Percentiles rank a stretch among this genome's conserved stretches.
phyloP scores from a whole-genome alignment of 805 yeast genomes.

The Wickerhamomyces silvicola region DNA sequence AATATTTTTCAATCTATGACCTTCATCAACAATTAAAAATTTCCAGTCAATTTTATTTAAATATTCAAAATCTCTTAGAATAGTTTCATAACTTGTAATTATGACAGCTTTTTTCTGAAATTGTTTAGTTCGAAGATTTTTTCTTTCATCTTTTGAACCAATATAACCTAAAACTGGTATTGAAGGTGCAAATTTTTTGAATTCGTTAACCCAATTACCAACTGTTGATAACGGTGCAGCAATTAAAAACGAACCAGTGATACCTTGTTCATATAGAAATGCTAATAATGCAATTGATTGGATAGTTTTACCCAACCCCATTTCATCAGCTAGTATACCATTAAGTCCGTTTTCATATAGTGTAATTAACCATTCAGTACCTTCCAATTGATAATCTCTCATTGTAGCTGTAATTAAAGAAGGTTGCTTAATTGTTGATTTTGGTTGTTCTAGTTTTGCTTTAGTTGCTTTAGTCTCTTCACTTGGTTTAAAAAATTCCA shows the following conservation, averaged over 20 bases:
- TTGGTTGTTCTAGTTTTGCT: conserved; percentile 12
- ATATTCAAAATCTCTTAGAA: conserved; percentile 58
- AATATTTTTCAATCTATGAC: conserved; percentile 84
- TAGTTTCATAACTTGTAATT: conserved; percentile 76
- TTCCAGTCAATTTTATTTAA: conserved; percentile 62
- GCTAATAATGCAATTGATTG: conserved; percentile 79
- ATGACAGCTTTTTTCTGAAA: conserved; percentile 39
- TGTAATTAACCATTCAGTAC: conserved; percentile 85
- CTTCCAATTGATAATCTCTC: conserved; percentile 84
- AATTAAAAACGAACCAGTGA: conserved; percentile 70
- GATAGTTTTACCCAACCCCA: conserved; percentile 94
- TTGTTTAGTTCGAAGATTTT: conserved; percentile 29
- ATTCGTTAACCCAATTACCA: conserved; percentile 77
- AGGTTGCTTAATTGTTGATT: conserved; percentile 41
- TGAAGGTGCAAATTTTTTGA: conserved; percentile 65
- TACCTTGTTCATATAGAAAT: conserved; percentile 70
- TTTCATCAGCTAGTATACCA: conserved; percentile 94
- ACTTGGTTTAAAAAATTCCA: conserved; percentile 19
- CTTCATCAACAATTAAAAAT: conserved; percentile 89
- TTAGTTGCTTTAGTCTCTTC: conserved; percentile 20
- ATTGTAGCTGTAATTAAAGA: conserved; percentile 45
- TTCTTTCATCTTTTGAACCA: conserved; percentile 58
- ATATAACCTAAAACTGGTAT: conserved; percentile 57
- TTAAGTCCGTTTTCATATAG: conserved; percentile 89
- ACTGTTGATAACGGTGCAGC: conserved; percentile 83